These are phyloP conservation scores for Monilinia fructicola DNA, from an alignment of 2,329 filamentous ascomycete genomes.

Conservation along the genomic window DNA sequence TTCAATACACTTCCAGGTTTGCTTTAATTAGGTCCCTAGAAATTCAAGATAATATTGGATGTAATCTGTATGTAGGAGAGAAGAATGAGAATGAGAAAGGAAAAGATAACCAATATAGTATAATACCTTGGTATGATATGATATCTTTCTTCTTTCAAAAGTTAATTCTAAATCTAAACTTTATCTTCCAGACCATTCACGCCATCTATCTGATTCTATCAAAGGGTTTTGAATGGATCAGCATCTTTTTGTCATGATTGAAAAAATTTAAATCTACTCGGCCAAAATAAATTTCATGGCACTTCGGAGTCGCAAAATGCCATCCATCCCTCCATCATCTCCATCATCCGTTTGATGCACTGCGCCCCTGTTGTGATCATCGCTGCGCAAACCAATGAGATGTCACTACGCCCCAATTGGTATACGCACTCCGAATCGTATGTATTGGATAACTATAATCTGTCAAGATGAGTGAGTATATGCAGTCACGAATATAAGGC, in stretches of 20 bases:
- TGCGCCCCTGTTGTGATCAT: conserved; percentile 19
- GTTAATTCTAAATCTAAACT: no score
- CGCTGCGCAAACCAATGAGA: conserved; percentile 14
- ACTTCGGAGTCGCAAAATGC: conserved; percentile 6
- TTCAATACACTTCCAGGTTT: no score
- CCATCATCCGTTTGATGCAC: conserved; percentile 21
- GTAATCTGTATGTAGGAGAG: no score
- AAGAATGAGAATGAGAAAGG: no score
- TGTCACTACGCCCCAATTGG: not conserved
- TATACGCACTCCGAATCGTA: not conserved
- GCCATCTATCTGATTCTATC: no score
- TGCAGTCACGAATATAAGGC: conserved; percentile 21
- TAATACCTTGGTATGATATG: no score
- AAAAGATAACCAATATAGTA: no score
- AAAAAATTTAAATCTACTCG: conserved; percentile 4
- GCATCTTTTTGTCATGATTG: not conserved
- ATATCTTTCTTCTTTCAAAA: no score
- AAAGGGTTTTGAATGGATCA: not conserved
- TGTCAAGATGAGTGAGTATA: conserved; percentile 14
- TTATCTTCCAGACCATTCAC: no score
- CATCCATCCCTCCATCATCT: conserved; percentile 4
- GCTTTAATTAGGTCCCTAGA: not conserved
- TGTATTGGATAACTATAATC: conserved; percentile 13
- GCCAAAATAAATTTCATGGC: conserved; percentile 1
- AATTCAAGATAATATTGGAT: no score